phyloP scores from a whole-genome alignment of 1,139 yeast genomes.

The Pneumocystis canis region DNA sequence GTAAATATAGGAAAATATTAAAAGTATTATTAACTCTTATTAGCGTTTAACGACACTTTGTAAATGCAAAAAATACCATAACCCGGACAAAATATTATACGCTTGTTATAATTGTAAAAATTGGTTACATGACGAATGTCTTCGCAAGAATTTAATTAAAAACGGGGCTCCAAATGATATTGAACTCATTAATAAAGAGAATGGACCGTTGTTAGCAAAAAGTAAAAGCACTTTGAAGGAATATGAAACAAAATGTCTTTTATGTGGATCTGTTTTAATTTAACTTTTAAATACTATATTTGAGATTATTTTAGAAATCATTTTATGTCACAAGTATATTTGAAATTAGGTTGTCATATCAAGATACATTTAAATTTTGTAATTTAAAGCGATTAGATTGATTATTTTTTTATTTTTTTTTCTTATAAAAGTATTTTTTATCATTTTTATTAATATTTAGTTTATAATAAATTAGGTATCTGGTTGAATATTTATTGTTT shows the following conservation, averaged over 20 bases:
- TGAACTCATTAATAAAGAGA: not conserved
- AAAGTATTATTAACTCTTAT: not conserved
- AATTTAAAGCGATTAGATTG: too few species aligned
- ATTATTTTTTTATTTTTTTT: not conserved
- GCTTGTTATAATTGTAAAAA: conserved; percentile 10
- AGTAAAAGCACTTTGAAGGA: not conserved
- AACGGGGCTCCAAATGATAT: not conserved
- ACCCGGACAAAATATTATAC: conserved; percentile 12
- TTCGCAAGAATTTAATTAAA: conserved; percentile 8
- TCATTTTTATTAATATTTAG: too few species aligned
- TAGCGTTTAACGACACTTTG: conserved; percentile 10
- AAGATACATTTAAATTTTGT: not conserved
- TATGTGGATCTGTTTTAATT: not conserved
- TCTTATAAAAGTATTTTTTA: too few species aligned
- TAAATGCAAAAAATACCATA: conserved; percentile 9
- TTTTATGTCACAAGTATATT: not conserved
- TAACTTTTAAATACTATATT: not conserved
- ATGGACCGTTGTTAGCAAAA: not conserved
- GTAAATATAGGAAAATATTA: not conserved
- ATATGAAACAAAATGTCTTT: not conserved
- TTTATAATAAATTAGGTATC: too few species aligned
- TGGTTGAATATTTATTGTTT: too few species aligned
- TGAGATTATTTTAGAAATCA: not conserved
- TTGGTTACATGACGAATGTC: conserved; percentile 13
- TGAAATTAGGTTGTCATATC: not conserved